Base-by-base conservation (phyloP, 2,329 filamentous ascomycete species). In the Apiospora marii region DNA sequence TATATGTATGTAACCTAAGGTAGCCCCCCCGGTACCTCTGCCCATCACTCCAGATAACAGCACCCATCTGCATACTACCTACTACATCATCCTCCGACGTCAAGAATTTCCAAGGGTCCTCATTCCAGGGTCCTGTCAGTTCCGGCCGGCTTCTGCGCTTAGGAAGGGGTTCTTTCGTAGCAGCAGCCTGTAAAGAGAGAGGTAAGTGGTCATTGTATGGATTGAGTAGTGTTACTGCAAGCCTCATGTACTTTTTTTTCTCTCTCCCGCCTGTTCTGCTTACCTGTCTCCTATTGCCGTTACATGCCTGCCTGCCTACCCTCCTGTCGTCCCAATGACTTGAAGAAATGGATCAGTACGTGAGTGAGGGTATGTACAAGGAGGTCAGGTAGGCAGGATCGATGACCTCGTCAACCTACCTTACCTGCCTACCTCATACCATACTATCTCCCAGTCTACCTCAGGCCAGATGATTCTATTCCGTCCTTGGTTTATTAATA, bases 1-100 rank as follows among this genome's bases (percentile, higher is more conserved):
- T 64, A 64, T 41, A 64, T 64, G 34, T 41, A 64, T 64, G 58
- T 64, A 64, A 64, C 34, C 58, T 64, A 64, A 64, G 58, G 58
- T 64, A 64, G 58, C 34, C 34, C 34, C 34, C 53, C 58, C 34
- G 58, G 58, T 64, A 64, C 58, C 58, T 64, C 58, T 37, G 53
- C 30, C 53, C 53, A 61, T 34, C 30, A 61, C 30, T 61, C 27
- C 53, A 61, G 53, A 61, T 37, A 61, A n/a, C 34, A 41, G 30
- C 34, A 64, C 41, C 58, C 58, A 64, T 64, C 58, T 64, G 58
- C 58, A 64, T 64, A 64, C 58, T 13, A 41, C 58, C 58, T 13
- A 41, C 58, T 64, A 41, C 58, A 64, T n/a, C 58, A 41, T 64
- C 58, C 34, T 30, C 58, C 22, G 58, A 64, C 58, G 58, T 64